These are phyloP conservation scores for Isatis tinctoria DNA, from an alignment of 345 rosid genomes.

Conservation along the genomic window DNA sequence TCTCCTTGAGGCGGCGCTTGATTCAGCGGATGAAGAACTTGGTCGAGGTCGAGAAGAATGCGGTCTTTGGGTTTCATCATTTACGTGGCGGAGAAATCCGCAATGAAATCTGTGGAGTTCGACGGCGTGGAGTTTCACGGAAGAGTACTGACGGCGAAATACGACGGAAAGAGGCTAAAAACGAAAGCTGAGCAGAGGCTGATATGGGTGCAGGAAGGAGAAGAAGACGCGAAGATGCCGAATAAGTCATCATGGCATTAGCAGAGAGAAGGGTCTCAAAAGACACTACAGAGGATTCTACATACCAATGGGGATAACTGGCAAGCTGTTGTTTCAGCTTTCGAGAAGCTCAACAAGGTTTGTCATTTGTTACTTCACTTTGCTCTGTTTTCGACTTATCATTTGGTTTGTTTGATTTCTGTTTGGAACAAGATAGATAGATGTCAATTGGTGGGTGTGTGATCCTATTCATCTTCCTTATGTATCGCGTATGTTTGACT, in stretches of 20 bases:
- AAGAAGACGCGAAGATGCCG: conserved; percentile 36
- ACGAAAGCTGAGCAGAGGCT: conserved; percentile 55
- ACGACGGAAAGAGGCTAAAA: conserved; percentile 77
- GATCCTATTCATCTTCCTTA: background rate
- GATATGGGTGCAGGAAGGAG: conserved; percentile 58
- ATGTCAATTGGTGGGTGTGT: background rate
- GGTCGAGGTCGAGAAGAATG: conserved; percentile 61
- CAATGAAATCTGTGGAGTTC: conserved; percentile 76
- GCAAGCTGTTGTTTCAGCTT: conserved; percentile 86
- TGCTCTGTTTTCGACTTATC: background rate
- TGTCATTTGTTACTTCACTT: conserved; percentile 10
- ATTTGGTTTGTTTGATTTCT: background rate
- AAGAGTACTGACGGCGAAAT: conserved; percentile 82
- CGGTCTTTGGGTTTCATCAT: conserved; percentile 85
- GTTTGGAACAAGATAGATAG: background rate
- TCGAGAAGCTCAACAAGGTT: conserved; percentile 84
- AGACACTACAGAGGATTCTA: conserved; percentile 47
- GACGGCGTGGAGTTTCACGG: conserved; percentile 94
- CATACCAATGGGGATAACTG: conserved; percentile 78
- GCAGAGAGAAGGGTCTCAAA: conserved; percentile 63
- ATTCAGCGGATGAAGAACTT: too few species aligned
- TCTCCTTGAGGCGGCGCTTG: too few species aligned
- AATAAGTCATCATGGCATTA: conserved; percentile 73
- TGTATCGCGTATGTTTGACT: background rate
- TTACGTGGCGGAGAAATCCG: conserved; percentile 58